Evolutionary conservation across 352 stramenopile genomes (phyloP).

Genomic region (Pythium volutum): DNA sequence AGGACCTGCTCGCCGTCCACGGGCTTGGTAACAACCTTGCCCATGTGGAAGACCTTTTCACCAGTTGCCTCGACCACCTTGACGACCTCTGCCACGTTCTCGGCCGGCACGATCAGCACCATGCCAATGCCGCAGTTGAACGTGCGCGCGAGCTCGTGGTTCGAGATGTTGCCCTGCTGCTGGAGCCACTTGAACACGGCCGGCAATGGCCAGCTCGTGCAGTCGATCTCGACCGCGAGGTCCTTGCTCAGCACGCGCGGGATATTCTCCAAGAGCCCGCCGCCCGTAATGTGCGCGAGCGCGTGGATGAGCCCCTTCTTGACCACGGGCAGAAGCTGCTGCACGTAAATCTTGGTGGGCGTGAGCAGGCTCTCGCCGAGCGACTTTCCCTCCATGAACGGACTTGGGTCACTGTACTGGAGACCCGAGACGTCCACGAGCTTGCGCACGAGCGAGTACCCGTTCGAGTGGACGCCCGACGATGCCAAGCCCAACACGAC

Average conservation of each 20-base stretch:
- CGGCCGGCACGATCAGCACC: conserved; percentile 93
- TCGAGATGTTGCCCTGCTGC: conserved; percentile 88
- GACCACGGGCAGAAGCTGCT: conserved; percentile 79
- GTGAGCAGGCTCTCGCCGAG: conserved; percentile 94
- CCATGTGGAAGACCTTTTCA: conserved; percentile 91
- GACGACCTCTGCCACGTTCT: conserved; percentile 88
- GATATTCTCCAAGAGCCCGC: conserved; percentile 98
- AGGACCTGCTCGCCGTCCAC: conserved; percentile 81
- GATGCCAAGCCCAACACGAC: conserved; percentile 95
- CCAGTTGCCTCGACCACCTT: conserved; percentile 74
- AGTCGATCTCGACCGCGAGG: conserved; percentile 92
- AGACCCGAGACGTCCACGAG: conserved; percentile 91
- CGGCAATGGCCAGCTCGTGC: conserved; percentile 86
- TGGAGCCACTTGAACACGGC: conserved; percentile 98
- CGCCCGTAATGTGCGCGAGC: conserved; percentile 98
- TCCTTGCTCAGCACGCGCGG: conserved; percentile 93
- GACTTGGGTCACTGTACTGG: conserved; percentile 69
- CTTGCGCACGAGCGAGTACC: conserved; percentile 98
- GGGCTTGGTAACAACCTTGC: conserved; percentile 62
- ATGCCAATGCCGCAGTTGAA: conserved; percentile 99
- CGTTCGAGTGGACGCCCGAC: conserved; percentile 98
- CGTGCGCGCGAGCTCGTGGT: conserved; percentile 95
- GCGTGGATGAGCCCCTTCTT: conserved; percentile 87
- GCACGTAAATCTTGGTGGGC: conserved; percentile 98
- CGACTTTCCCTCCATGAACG: conserved; percentile 78